Evolutionary conservation across 768 basidiomycete species (phyloP).

Genomic region (Lactifluus piperatus): DNA sequence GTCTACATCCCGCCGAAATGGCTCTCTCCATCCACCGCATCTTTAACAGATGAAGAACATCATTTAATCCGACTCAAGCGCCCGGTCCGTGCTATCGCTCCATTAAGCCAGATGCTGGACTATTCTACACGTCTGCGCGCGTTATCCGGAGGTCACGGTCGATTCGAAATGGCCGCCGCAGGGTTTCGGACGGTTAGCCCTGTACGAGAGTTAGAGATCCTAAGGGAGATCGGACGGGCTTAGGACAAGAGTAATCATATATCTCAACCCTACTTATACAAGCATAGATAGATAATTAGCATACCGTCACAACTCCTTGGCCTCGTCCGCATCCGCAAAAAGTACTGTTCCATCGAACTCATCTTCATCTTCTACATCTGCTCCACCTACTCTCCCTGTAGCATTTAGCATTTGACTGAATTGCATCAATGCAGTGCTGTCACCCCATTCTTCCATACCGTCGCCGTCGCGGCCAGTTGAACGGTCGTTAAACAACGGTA

Average conservation of each 20-base stretch:
- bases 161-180: conserved; percentile 71
- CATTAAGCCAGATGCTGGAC: conserved; percentile 75
- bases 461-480: conserved; percentile 21
- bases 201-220: conserved; percentile 56
- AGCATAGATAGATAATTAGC: conserved; percentile 16
- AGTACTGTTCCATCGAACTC: conserved; percentile 66
- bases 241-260: conserved; percentile 26
- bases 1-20: conserved; percentile 68
- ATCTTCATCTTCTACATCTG: conserved; percentile 62
- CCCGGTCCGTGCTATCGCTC: conserved; percentile 64
- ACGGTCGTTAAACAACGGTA: conserved; percentile 36
- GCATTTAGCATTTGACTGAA: conserved; percentile 67
- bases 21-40: conserved; percentile 58
- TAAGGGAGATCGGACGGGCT: conserved; percentile 70
- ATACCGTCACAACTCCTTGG: conserved; percentile 39
- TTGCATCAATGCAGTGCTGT: conserved; percentile 52
- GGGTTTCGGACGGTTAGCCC: conserved; percentile 66
- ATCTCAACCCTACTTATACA: conserved; percentile 1
- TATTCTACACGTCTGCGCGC: conserved; percentile 73
- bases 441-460: conserved; percentile 28
- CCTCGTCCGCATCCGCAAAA: conserved; percentile 79
- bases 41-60: conserved; percentile 23
- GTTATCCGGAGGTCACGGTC: conserved; percentile 72
- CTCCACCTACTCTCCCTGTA: conserved; percentile 46
- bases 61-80: conserved; percentile 38